Evolutionary conservation across 257 asterid genomes (phyloP).

Genomic region (Petunia secreta): DNA sequence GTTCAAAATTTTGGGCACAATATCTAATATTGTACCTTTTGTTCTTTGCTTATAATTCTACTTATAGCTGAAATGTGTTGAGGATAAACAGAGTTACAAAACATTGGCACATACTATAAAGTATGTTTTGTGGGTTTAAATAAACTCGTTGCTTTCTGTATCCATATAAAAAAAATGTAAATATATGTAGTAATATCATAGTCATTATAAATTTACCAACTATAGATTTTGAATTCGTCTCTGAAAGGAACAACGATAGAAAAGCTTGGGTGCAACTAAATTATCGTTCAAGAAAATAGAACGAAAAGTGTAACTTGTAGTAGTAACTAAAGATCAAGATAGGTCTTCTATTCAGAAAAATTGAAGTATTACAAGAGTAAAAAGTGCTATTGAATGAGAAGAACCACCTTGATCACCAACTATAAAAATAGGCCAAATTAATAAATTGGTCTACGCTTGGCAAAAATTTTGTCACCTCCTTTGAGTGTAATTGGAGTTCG

Average conservation of each 20-base stretch:
- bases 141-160: no score
- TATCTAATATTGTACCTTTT: not conserved
- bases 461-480: not conserved
- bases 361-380: conserved; percentile 5
- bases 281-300: not conserved
- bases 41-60: not conserved
- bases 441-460: conserved; percentile 12
- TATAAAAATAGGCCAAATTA: conserved; percentile 15
- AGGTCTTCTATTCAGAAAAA: conserved; percentile 21
- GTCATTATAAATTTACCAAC: no score
- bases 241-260: not conserved
- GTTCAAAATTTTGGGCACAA: not conserved
- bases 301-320: not conserved
- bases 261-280: not conserved
- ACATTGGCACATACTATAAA: no score
- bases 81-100: not conserved
- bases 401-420: conserved; percentile 17
- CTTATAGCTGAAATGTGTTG: not conserved
- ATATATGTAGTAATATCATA: no score
- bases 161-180: no score
- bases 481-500: conserved; percentile 15
- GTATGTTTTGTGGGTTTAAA: no score
- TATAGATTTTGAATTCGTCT: no score
- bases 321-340: conserved; percentile 7
- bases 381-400: conserved; percentile 4